A percentile compares a stretch with the other conserved stretches of the same genome.
phyloP scores from a whole-genome alignment of 2,329 filamentous ascomycete genomes.

The Colletotrichum sp. region DNA sequence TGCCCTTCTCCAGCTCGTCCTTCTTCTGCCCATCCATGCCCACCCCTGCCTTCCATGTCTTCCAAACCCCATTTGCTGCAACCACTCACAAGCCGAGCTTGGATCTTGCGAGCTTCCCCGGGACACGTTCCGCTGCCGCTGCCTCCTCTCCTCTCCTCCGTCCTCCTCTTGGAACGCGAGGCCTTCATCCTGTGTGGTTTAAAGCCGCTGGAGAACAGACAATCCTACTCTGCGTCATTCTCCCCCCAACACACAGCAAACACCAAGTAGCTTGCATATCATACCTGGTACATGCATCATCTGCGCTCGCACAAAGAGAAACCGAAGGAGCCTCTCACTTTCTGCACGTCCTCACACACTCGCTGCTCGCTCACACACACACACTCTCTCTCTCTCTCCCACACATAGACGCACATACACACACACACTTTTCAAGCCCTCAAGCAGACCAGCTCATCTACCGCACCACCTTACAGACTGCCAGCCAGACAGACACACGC shows the following conservation, averaged over 20 bases:
- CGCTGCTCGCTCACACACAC: background rate
- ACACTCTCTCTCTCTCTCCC: background rate
- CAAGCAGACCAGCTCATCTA: background rate
- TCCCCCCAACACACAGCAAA: background rate
- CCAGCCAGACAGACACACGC: conserved; percentile 8
- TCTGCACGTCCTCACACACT: background rate
- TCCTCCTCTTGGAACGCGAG: background rate
- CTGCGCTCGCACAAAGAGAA: background rate
- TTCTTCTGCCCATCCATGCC: background rate
- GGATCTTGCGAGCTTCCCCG: background rate
- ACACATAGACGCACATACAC: background rate
- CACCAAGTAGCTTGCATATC: background rate
- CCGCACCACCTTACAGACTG: background rate
- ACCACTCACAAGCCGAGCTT: background rate
- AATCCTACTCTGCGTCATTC: background rate
- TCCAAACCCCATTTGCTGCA: background rate
- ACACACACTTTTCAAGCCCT: background rate
- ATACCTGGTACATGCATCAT: background rate
- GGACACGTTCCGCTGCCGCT: background rate
- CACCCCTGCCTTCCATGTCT: background rate
- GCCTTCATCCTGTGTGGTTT: background rate
- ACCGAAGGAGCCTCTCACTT: background rate
- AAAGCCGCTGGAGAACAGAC: background rate
- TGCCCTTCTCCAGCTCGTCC: background rate
- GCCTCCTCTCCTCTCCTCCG: background rate